Evolutionary conservation across 768 basidiomycete species (phyloP), one percentile per base, ranked within the genome.

Genomic region (Termitomyces sp.): DNA sequence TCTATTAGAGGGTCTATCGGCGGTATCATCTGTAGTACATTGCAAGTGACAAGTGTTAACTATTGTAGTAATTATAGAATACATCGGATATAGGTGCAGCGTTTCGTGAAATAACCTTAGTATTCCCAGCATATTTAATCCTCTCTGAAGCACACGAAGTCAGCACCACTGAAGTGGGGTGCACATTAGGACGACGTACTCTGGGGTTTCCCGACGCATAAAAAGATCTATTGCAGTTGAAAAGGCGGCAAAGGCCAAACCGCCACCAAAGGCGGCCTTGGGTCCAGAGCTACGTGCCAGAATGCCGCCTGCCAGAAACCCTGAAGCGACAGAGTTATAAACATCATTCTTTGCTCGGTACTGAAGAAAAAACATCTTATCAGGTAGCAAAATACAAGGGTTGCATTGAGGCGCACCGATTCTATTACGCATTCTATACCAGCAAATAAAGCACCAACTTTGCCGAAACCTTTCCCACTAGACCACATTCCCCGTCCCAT

Each of bases 271-370:
- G 18, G 84, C 91, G 16, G 89, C 93, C 71, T 82, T 90, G 7
- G 93, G 91, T 1, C 96, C 94, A 0, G 92, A 85, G 66, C 90
- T 85, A 40, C 92, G 81, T 10, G 94, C 95, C 3, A 98, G 83
- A 20, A 97, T 76, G 38, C 89, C 94, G 30, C 96, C 96, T 3
- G 94, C 84, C 4, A 94, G 69, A 69, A 96, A 93, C 1, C 96
- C 96, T 6, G 91, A 88, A 13, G 86, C 82, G 18, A 93, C 82
- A 10, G 93, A 89, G 69, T 98, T 98, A 56, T 85, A 87, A 64
- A 98, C 91, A 70, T 98, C 96, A 67, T 97, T 95, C 73, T 87
- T 94, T 9, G 93, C 95, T 46, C 96, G 93, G 72, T 97, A 98
- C 95, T 97, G 60, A n/a, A n/a, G 18, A 24, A 56, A 40, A 43